A percentile compares a stretch with the other conserved stretches of the same genome.
Evolutionary conservation across 2,329 filamentous ascomycete genomes (phyloP).

Genomic region (Trichophyton mentagrophytes): DNA sequence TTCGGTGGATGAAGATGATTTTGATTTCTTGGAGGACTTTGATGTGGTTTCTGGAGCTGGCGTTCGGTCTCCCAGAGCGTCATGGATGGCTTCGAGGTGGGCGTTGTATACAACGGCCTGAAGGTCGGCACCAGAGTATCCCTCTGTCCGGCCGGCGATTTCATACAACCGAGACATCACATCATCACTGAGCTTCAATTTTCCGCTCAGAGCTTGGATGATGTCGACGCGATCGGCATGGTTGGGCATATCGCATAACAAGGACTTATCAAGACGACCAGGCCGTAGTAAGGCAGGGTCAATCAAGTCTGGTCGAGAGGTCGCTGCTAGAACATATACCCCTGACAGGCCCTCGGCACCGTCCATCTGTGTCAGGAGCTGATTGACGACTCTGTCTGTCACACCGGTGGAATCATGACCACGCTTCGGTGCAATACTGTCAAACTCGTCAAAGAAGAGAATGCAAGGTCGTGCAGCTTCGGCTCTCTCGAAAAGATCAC

Average conservation of each 20-base stretch:
- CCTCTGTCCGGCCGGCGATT: conserved; percentile 67
- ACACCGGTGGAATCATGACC: conserved; percentile 96
- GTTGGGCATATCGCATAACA: conserved; percentile 80
- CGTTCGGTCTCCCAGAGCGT: conserved; percentile 55
- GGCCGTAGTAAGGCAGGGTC: conserved; percentile 86
- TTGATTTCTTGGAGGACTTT: conserved; percentile 22
- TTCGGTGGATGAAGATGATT: conserved; percentile 11
- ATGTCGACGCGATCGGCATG: conserved; percentile 78
- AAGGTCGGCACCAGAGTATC: conserved; percentile 86
- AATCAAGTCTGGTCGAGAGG: conserved; percentile 83
- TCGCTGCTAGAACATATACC: conserved; percentile 92
- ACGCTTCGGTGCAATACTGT: conserved; percentile 91
- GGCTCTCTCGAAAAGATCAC: conserved; percentile 87
- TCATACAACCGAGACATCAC: conserved; percentile 54
- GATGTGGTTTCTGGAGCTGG: conserved; percentile 29
- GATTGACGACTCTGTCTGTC: conserved; percentile 97
- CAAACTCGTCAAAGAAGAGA: conserved; percentile 97
- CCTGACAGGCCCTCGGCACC: conserved; percentile 89
- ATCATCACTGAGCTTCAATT: conserved; percentile 59
- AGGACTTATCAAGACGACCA: conserved; percentile 80
- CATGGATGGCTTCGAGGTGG: conserved; percentile 92
- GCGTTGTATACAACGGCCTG: conserved; percentile 94
- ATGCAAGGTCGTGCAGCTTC: conserved; percentile 79
- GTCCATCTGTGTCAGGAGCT: conserved; percentile 97
- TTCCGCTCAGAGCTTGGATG: conserved; percentile 66